phyloP scores from a whole-genome alignment of 2,329 filamentous ascomycete species.

The Aspergillus sp. region DNA sequence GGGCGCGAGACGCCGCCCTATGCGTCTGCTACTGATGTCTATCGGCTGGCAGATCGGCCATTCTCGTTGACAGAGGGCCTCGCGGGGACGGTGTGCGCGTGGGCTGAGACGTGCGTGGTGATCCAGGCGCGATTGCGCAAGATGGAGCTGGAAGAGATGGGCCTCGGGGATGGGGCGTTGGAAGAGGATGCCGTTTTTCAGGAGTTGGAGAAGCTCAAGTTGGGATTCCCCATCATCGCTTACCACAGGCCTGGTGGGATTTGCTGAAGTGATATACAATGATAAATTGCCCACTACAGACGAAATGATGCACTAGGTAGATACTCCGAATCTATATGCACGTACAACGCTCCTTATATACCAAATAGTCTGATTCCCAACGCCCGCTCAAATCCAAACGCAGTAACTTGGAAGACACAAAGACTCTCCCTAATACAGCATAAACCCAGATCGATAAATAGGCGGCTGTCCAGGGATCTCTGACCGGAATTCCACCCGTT shows the following conservation, averaged over 20 bases:
- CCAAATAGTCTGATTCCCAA: neutral
- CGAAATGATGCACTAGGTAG: no score
- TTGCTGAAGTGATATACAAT: conserved; percentile 3
- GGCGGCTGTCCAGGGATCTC: conserved; percentile 20
- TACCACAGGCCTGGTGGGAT: conserved; percentile 26
- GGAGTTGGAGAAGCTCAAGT: conserved; percentile 16
- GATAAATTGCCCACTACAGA: no score
- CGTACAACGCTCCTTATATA: no score
- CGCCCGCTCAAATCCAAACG: neutral
- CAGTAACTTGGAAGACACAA: neutral
- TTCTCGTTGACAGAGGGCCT: conserved; percentile 41
- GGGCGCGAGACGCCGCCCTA: conserved; percentile 38
- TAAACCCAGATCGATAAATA: conserved; percentile 23
- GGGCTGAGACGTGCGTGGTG: conserved; percentile 38
- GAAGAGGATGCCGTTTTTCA: conserved; percentile 21
- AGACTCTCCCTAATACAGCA: conserved; percentile 14
- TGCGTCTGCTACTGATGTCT: conserved; percentile 22
- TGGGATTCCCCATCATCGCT: conserved; percentile 30
- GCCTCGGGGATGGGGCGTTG: conserved; percentile 4
- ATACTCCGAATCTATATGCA: no score
- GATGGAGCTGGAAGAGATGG: conserved; percentile 23
- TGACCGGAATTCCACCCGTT: conserved; percentile 21
- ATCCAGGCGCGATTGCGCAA: conserved; percentile 34
- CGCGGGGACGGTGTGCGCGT: conserved; percentile 39
- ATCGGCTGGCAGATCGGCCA: conserved; percentile 41